phyloP scores from a whole-genome alignment of 192 early-diverging fungal species.

The Backusella liffmaniae region DNA sequence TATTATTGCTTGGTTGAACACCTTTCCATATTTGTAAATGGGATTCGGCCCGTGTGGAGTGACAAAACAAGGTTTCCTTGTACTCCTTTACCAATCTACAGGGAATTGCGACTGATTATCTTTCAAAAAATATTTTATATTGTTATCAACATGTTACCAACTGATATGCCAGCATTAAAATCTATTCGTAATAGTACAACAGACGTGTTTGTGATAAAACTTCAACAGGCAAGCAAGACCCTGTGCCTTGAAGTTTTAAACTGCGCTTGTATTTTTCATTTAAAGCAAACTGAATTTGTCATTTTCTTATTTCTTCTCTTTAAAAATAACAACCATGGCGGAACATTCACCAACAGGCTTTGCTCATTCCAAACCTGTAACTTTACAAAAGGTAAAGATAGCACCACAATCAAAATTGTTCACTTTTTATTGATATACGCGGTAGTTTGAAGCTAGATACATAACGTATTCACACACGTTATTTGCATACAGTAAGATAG shows the following conservation, averaged over 20 bases:
- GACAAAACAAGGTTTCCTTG: not conserved
- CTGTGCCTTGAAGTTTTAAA: not conserved
- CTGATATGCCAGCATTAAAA: not conserved
- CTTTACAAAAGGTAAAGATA: not conserved
- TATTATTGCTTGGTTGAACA: not conserved
- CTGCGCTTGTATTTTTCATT: not conserved
- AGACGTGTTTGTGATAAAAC: not conserved
- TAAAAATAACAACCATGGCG: not conserved
- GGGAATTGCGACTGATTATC: not conserved
- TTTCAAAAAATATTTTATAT: not conserved
- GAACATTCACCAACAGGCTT: not conserved
- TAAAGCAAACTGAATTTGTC: not conserved
- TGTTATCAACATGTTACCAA: no score
- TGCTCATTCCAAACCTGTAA: not conserved
- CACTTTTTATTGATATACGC: not conserved
- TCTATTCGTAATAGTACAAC: not conserved
- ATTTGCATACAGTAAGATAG: conserved; percentile 22
- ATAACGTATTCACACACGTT: conserved; percentile 23
- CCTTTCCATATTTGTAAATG: not conserved
- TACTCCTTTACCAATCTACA: not conserved
- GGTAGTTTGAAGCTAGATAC: conserved; percentile 15
- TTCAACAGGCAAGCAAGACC: not conserved
- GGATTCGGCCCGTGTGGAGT: not conserved
- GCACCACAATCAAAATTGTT: not conserved
- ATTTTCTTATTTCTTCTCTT: not conserved